Evolutionary conservation across 805 yeast species (phyloP), one percentile per base, ranked within the genome.

Genomic region (Yamadazyma phyllophila): DNA sequence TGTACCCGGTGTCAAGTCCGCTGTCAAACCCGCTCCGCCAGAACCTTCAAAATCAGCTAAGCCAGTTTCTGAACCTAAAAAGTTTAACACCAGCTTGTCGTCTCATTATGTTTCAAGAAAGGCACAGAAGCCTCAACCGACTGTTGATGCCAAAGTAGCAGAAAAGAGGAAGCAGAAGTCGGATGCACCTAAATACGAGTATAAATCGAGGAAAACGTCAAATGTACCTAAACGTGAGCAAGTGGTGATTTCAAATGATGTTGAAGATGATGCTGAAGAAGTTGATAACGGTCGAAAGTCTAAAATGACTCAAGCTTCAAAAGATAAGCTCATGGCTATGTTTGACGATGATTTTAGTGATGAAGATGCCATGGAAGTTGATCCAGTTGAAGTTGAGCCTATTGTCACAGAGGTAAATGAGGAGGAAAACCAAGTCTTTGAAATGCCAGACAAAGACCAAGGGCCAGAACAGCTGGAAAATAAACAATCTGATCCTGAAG

Each of bases 151-250:
- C 17, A 56, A 56, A 14, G 9, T 37, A 10, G 33, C 41, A 3
- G 15, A 20, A 26, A 29, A 37, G 12, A 40, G 26, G 20, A 34
- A 50, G 8, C 15, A 53, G n/a, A 49, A 43, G 7, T 6, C 38
- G 9, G 15, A n/a, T 9, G 15, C 46, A 5, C 54, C 59, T 1
- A 43, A 47, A 7, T 61, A 55, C 41, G 58, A 63, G 43, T 71
- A 71, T 48, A 68, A 69, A 46, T 68, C 73, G 4, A 54, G 75
- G 13, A 71, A 70, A 47, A 29, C 50, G 12, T 68, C 66, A 33
- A 53, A 38, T 26, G 20, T 33, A 15, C 44, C 44, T 11, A 48
- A 10, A n/a, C 60, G 53, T 35, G 76, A 72, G 41, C 57, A 72
- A 17, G 73, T 70, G 24, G 46, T 44, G 9, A 38, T 44, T 9